phyloP scores from a whole-genome alignment of 345 rosid species.

The Dipteronia sinensis region DNA sequence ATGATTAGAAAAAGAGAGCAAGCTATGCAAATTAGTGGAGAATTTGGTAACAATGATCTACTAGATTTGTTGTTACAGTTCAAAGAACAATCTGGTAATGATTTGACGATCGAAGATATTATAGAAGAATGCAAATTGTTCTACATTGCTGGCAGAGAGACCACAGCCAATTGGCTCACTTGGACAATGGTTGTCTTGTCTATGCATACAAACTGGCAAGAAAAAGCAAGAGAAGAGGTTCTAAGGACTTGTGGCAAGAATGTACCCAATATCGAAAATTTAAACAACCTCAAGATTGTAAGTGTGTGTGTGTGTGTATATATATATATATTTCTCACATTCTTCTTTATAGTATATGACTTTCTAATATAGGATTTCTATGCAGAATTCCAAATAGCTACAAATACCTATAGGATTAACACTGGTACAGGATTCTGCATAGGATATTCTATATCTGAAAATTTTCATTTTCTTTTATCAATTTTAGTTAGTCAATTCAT shows the following conservation, averaged over 20 bases:
- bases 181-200: conserved; percentile 33
- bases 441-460: no score
- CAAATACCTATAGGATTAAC: no score
- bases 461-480: background rate
- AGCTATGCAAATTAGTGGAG: conserved; percentile 10
- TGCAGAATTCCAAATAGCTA: no score
- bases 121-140: conserved; percentile 32
- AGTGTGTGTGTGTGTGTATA: no score
- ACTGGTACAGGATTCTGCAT: no score
- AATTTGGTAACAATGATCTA: conserved; percentile 15
- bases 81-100: conserved; percentile 6
- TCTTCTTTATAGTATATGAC: background rate
- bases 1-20: conserved; percentile 27
- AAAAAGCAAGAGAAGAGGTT: conserved; percentile 34
- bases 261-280: conserved; percentile 3
- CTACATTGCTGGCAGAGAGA: conserved; percentile 43
- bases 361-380: no score
- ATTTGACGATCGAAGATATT: conserved; percentile 24
- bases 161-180: conserved; percentile 34
- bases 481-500: background rate
- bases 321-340: background rate
- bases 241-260: conserved; percentile 23
- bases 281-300: conserved; percentile 32
- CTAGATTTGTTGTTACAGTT: conserved; percentile 21
- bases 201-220: conserved; percentile 35